Base-by-base conservation (phyloP, 2,329 filamentous ascomycete genomes). In the Daldinia eschscholtzii region DNA sequence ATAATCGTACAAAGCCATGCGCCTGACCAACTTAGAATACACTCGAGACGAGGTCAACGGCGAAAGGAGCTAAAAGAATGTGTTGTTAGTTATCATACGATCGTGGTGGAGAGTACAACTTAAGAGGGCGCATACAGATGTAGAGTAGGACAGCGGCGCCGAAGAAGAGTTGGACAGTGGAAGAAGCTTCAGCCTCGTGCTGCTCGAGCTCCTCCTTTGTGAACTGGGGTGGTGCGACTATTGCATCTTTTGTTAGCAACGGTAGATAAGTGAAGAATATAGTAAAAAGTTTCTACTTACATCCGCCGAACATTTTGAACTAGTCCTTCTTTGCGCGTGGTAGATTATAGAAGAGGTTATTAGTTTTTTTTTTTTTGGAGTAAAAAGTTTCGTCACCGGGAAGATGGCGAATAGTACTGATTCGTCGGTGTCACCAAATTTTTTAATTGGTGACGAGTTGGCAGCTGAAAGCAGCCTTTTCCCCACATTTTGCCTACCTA, bases 91-190 rank as follows among this genome's bases (percentile, higher is more conserved):
- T 46, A 55, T 55, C 18, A 15, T 20, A 28, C 39, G 10, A 6
- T 10, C 39, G 20, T 9, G 6, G 18, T 33, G 30, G 1, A 18
- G 30, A n/a, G 33, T 41, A 20, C 7, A 26, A 30, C 12, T 37
- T 6, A 26, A 26, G 35, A 20, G 18, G 41, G n/a, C 7, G 79
- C 91, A 64, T 88, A 96, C 93, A 93, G 68, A 96, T 82, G 79
- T 95, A 95, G 56, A 96, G 86, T 57, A 92, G 80, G 42, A 90
- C 84, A 70, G 89, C 90, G 15, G 89, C 88, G 42, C 88, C 86
- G 62, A 91, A 78, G 70, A 91, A 91, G 75, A 85, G 86, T 82
- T 92, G 89, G 73, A 95, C 83, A 57, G 90, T 91, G 74, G 86
- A 84, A 76, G 83, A 83, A 57, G 92, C 92, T 79, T 91, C 87